Conservation (phyloP, 768 basidiomycete genomes). For the Serendipita sp. region DNA sequence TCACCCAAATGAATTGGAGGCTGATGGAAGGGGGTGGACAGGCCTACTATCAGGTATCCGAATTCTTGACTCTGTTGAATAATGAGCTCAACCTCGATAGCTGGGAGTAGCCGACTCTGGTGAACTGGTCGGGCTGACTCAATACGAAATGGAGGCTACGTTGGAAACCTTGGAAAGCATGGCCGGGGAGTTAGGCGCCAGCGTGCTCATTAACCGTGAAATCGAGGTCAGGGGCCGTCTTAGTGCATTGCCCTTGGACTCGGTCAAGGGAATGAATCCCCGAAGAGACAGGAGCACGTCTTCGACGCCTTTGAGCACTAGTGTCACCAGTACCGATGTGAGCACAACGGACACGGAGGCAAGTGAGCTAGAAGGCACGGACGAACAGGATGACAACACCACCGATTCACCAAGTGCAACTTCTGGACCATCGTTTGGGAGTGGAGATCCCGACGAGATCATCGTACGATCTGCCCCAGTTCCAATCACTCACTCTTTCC, state of each 20-base stretch:
- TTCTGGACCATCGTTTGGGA: neutral
- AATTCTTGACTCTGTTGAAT: neutral
- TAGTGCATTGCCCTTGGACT: neutral
- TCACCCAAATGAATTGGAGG: constrained; percentile 93
- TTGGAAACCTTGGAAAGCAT: constrained; percentile 82
- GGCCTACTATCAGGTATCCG: constrained; percentile 50
- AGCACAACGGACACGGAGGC: constrained; percentile 20
- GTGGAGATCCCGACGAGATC: neutral
- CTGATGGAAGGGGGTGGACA: constrained; percentile 70
- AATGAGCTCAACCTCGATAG: constrained; percentile 23
- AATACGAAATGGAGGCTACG: constrained; percentile 59
- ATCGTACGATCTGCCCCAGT: constrained; percentile 1
- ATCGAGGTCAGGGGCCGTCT: constrained; percentile 41
- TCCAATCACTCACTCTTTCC: neutral
- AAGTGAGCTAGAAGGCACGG: constrained; percentile 10
- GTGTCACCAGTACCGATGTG: neutral
- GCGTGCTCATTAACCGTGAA: constrained; percentile 80
- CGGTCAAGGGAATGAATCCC: neutral
- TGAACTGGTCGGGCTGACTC: constrained; percentile 61
- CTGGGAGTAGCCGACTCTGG: constrained; percentile 74
- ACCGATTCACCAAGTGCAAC: neutral
- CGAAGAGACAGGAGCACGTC: neutral
- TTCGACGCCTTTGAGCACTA: neutral
- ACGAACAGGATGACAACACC: neutral
- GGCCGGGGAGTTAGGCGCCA: constrained; percentile 87